A percentile compares a stretch with the other conserved stretches of the same genome.
Evolutionary conservation across 352 stramenopile genomes (phyloP).

Genomic region (Pythium apleroticum): DNA sequence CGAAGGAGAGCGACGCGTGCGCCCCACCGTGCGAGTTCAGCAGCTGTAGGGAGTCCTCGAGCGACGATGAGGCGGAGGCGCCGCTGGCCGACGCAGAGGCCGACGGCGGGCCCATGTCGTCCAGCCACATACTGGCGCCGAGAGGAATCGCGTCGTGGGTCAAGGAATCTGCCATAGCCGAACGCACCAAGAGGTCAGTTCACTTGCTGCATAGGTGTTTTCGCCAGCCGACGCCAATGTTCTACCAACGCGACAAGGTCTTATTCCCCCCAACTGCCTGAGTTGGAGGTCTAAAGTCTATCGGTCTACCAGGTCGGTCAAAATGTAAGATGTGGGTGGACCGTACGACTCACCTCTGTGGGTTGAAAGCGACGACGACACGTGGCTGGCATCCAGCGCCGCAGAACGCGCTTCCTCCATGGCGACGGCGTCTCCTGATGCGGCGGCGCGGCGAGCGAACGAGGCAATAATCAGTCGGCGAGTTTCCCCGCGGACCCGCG

Average conservation of each 20-base stretch:
- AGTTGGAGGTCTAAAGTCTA: neutral
- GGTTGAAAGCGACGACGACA: neutral
- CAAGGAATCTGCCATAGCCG: conserved; percentile 2
- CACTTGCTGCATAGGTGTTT: too few relatives aligned
- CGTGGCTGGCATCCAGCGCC: neutral
- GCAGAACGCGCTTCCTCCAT: neutral
- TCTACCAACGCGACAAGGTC: neutral
- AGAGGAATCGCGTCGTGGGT: conserved; percentile 18
- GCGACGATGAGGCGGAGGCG: conserved; percentile 27
- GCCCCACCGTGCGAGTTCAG: conserved; percentile 29
- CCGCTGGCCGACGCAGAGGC: neutral
- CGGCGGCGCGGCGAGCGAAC: neutral
- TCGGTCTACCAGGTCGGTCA: neutral
- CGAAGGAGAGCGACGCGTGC: conserved; percentile 32
- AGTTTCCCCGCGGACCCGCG: neutral
- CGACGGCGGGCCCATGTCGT: conserved; percentile 18
- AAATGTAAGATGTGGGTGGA: neutral
- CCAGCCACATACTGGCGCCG: conserved; percentile 26
- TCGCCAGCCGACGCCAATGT: neutral
- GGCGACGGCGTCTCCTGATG: neutral
- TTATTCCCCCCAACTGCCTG: neutral
- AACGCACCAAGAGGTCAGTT: neutral
- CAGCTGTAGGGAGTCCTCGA: conserved; percentile 52
- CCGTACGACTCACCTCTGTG: neutral
- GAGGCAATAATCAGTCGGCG: conserved; percentile 5